Conservation (phyloP, 1,139 yeast species). For the Candida glucosophila region DNA sequence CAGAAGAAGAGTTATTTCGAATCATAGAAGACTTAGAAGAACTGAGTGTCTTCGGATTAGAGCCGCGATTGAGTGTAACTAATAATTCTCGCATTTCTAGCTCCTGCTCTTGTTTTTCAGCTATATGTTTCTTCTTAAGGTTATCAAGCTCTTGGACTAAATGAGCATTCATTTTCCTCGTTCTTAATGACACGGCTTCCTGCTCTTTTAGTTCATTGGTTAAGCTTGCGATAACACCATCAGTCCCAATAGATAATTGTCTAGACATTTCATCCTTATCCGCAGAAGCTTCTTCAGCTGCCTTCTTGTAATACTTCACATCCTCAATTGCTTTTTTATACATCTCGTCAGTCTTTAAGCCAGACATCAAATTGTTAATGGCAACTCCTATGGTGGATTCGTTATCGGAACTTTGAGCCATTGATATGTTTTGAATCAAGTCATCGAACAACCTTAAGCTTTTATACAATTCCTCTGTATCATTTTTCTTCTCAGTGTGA, state of each 20-base stretch:
- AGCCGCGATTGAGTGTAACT: constrained; percentile 46
- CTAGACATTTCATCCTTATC: constrained; percentile 75
- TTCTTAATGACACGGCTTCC: constrained; percentile 56
- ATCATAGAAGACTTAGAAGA: constrained; percentile 31
- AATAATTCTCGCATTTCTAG: constrained; percentile 81
- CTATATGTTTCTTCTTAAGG: constrained; percentile 55
- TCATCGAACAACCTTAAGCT: constrained; percentile 79
- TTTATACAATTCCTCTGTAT: constrained; percentile 44
- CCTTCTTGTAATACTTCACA: constrained; percentile 54
- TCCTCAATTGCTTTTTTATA: constrained; percentile 75
- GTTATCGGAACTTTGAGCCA: constrained; percentile 55
- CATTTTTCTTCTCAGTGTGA: constrained; percentile 50
- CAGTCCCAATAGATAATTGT: constrained; percentile 73
- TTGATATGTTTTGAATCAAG: constrained; percentile 69
- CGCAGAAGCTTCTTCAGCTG: constrained; percentile 74
- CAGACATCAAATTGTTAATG: constrained; percentile 65
- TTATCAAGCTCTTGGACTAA: constrained; percentile 64
- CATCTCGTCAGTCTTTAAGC: constrained; percentile 86
- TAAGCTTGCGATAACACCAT: constrained; percentile 70
- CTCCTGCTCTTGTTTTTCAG: constrained; percentile 81
- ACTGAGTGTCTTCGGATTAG: constrained; percentile 23
- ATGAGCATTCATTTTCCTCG: constrained; percentile 59
- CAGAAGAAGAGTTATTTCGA: constrained; percentile 30
- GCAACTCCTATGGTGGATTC: constrained; percentile 78
- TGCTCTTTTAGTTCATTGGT: constrained; percentile 67